phyloP scores from a whole-genome alignment of 192 early-diverging fungal genomes.

The Geosiphon pyriformis region DNA sequence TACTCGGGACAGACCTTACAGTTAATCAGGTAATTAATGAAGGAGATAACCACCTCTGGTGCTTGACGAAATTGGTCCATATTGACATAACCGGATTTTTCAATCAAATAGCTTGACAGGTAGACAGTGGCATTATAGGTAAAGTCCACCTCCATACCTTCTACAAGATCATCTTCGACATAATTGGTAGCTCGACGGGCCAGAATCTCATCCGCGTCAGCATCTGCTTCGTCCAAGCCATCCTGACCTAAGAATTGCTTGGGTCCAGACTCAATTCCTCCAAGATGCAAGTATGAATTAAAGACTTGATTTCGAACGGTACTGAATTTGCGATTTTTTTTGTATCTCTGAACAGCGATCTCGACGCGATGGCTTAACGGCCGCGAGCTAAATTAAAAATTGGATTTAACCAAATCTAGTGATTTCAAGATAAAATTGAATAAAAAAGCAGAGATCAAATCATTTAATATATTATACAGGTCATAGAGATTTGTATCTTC shows the following conservation, averaged over 20 bases:
- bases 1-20: slow-evolving; percentile 50
- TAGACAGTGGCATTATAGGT: slow-evolving; percentile 44
- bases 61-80: slow-evolving; percentile 41
- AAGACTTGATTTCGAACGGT: slow-evolving; percentile 38
- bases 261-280: slow-evolving; percentile 46
- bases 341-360: slow-evolving; percentile 45
- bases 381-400: slow-evolving; percentile 29
- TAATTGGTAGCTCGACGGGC: slow-evolving; percentile 32
- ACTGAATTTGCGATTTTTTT: slow-evolving; percentile 48
- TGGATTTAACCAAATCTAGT: not conserved
- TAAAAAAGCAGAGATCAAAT: not conserved
- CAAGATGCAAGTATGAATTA: slow-evolving; percentile 45
- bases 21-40: slow-evolving; percentile 44
- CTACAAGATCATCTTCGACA: slow-evolving; percentile 35
- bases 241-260: slow-evolving; percentile 46
- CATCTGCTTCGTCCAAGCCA: slow-evolving; percentile 30
- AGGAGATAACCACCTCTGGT: slow-evolving; percentile 38
- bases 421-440: not conserved
- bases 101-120: slow-evolving; percentile 46
- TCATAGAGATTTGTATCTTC: slow-evolving; percentile 13
- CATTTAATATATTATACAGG: not conserved
- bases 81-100: slow-evolving; percentile 39
- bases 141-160: slow-evolving; percentile 36
- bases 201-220: slow-evolving; percentile 40
- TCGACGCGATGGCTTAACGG: slow-evolving; percentile 45